phyloP scores from a whole-genome alignment of 1,139 yeast genomes.

The Scheffersomyces cryptocercus region DNA sequence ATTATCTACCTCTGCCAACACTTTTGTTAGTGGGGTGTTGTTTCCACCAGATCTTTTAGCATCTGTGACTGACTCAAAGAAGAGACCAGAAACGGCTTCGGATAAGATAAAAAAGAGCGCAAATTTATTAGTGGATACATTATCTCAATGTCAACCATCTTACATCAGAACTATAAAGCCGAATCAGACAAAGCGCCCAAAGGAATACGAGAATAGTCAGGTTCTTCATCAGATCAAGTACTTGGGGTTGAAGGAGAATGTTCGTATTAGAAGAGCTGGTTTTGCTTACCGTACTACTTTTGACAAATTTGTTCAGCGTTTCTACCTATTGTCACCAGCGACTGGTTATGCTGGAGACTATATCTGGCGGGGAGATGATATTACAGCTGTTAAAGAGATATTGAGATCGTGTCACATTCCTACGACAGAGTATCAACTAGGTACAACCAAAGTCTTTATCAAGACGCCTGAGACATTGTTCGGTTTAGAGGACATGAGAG shows the following conservation, averaged over 20 bases:
- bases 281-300: constrained; percentile 97
- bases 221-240: constrained; percentile 96
- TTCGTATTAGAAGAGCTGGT: constrained; percentile 97
- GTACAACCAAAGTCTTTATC: constrained; percentile 91
- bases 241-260: constrained; percentile 94
- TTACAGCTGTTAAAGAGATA: constrained; percentile 78
- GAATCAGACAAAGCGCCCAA: constrained; percentile 87
- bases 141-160: constrained; percentile 88
- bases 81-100: constrained; percentile 95
- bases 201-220: constrained; percentile 84
- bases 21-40: constrained; percentile 58
- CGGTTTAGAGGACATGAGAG: constrained; percentile 95
- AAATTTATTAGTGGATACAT: constrained; percentile 82
- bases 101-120: constrained; percentile 94
- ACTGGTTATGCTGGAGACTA: constrained; percentile 99
- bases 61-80: constrained; percentile 70
- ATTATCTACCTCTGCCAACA: constrained; percentile 68
- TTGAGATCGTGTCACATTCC: constrained; percentile 82
- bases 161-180: constrained; percentile 98
- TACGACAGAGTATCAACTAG: constrained; percentile 80
- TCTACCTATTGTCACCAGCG: constrained; percentile 80
- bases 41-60: constrained; percentile 70
- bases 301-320: constrained; percentile 96
- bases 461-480: constrained; percentile 97
- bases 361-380: constrained; percentile 88